Percentiles rank a stretch among this genome's conserved stretches.
phyloP scores from a whole-genome alignment of 164 flowering plant species.

The grape (Vitis vinifera) region ASM3070453v1 NC_081811.1:23011001-23011500 shows the following conservation, averaged over 20 bases:
- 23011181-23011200: slow-evolving; percentile 24
- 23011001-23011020: slow-evolving; percentile 83
- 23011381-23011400: slow-evolving; percentile 66
- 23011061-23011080: too few relatives aligned
- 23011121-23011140: too few relatives aligned
- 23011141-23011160: slow-evolving; percentile 26
- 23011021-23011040: slow-evolving; percentile 74
- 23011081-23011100: neutral
- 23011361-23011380: slow-evolving; percentile 51
- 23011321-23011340: slow-evolving; percentile 35
- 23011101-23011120: neutral
- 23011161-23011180: slow-evolving; percentile 37
- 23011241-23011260: slow-evolving; percentile 9
- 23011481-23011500: slow-evolving; percentile 25
- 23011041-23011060: slow-evolving; percentile 36
- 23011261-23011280: slow-evolving; percentile 4
- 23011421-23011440: slow-evolving; percentile 19
- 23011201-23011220: slow-evolving; percentile 26
- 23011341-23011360: slow-evolving; percentile 42
- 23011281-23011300: slow-evolving; percentile 6
- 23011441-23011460: slow-evolving; percentile 16
- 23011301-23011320: slow-evolving; percentile 21
- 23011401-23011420: slow-evolving; percentile 22
- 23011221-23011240: slow-evolving; percentile 8
- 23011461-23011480: slow-evolving; percentile 44